phyloP scores from a whole-genome alignment of 2,329 filamentous ascomycete species.

The Tolypocladium paradoxum region DNA sequence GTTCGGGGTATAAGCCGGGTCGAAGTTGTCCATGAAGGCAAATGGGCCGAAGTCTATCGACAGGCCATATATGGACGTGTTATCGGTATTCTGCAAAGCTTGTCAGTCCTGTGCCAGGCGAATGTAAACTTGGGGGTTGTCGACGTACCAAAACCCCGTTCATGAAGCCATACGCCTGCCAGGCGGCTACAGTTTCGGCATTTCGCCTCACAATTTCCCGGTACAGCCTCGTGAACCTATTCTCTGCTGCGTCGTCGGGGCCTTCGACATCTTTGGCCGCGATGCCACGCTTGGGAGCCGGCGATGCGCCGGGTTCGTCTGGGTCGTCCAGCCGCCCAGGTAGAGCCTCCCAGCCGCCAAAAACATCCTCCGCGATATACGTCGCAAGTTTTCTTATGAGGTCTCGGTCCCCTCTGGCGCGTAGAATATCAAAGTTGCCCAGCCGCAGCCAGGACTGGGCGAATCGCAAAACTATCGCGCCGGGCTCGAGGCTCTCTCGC shows the following conservation, averaged over 20 bases:
- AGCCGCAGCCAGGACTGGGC: constrained; percentile 86
- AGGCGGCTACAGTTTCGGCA: constrained; percentile 76
- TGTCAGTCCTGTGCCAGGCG: constrained; percentile 8
- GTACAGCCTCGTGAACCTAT: constrained; percentile 79
- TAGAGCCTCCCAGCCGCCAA: constrained; percentile 77
- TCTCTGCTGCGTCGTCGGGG: constrained; percentile 58
- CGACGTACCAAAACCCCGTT: constrained; percentile 66
- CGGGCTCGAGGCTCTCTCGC: constrained; percentile 75
- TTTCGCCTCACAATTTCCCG: constrained; percentile 80
- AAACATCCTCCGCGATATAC: constrained; percentile 80
- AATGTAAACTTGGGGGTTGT: not conserved
- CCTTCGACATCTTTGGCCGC: constrained; percentile 53
- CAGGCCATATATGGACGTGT: constrained; percentile 81
- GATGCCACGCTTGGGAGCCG: constrained; percentile 39
- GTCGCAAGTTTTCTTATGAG: constrained; percentile 65
- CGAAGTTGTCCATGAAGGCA: constrained; percentile 95
- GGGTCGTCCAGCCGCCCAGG: constrained; percentile 49
- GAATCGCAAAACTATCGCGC: constrained; percentile 85
- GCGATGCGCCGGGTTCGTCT: constrained; percentile 32
- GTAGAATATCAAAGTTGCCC: constrained; percentile 91
- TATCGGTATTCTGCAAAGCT: constrained; percentile 66
- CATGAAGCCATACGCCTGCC: constrained; percentile 99
- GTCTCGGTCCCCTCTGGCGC: constrained; percentile 66
- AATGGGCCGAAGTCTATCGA: constrained; percentile 95
- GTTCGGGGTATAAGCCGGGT: constrained; percentile 89